Evolutionary conservation across 2,329 filamentous ascomycete genomes (phyloP).

Genomic region (Xylariomycetidae sp.): DNA sequence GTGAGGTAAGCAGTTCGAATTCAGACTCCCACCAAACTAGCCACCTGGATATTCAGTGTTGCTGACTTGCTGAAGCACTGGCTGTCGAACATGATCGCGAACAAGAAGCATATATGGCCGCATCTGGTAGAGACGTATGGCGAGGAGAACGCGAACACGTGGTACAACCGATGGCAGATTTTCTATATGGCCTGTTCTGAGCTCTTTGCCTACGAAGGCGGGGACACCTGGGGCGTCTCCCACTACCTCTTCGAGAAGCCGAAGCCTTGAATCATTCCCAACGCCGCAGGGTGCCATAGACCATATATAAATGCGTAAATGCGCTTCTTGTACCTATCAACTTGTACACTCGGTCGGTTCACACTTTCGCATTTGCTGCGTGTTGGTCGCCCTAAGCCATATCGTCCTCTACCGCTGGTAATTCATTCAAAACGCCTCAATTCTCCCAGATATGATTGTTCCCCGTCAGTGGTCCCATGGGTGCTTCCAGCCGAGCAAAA

Average conservation of each 20-base stretch:
- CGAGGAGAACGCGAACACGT: conserved; percentile 51
- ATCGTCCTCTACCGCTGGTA: no score
- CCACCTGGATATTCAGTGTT: neutral
- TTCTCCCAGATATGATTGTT: conserved; percentile 1
- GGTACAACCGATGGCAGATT: conserved; percentile 68
- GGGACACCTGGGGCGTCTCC: conserved; percentile 63
- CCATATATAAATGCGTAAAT: no score
- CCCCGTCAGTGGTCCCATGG: conserved; percentile 82
- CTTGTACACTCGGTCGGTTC: no score
- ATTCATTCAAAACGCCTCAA: no score
- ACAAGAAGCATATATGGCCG: conserved; percentile 59
- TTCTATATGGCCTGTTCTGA: conserved; percentile 70
- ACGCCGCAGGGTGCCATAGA: no score
- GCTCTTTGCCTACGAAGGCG: conserved; percentile 60
- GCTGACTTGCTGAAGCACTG: conserved; percentile 44
- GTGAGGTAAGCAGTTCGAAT: conserved; percentile 45
- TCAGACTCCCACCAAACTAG: neutral
- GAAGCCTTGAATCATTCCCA: no score
- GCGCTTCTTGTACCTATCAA: no score
- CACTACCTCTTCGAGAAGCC: conserved; percentile 64
- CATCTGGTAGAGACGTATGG: conserved; percentile 62
- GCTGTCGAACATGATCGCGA: conserved; percentile 55
- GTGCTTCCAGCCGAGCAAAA: conserved; percentile 87
- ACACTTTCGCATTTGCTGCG: no score
- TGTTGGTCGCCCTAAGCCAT: conserved; percentile 4